Percentiles rank a stretch among this genome's conserved stretches.
phyloP scores from a whole-genome alignment of 1,284 basidiomycete genomes.

The Tilletia setariae region DNA sequence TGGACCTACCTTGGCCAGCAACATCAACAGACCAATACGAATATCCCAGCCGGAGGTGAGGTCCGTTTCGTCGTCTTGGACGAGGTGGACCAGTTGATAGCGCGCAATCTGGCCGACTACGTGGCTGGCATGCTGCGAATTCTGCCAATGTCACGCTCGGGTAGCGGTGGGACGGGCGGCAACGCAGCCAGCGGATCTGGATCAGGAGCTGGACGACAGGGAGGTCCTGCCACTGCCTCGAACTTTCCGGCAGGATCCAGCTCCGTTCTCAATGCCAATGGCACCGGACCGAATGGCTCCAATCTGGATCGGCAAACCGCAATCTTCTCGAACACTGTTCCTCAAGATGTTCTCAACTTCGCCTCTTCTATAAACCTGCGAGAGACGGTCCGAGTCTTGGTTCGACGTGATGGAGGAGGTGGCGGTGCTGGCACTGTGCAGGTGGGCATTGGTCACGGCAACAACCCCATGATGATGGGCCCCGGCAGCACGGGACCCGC shows the following conservation, averaged over 20 bases:
- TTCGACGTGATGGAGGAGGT: conserved; percentile 75
- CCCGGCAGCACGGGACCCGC: conserved; percentile 4
- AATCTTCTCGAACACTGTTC: conserved; percentile 89
- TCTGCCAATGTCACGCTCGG: conserved; percentile 67
- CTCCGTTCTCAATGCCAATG: conserved; percentile 55
- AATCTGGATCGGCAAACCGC: conserved; percentile 84
- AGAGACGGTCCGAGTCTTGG: conserved; percentile 91
- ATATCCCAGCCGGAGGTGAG: conserved; percentile 59
- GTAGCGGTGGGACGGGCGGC: not conserved
- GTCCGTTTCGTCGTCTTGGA: conserved; percentile 89
- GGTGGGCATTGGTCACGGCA: not conserved
- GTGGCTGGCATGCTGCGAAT: conserved; percentile 87
- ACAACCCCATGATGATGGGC: not conserved
- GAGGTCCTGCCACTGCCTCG: conserved; percentile 55
- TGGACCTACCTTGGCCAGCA: conserved; percentile 70
- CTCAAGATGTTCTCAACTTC: conserved; percentile 87
- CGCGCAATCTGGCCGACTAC: conserved; percentile 89
- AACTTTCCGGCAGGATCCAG: conserved; percentile 58
- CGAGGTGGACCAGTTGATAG: conserved; percentile 95
- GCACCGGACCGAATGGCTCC: conserved; percentile 25
- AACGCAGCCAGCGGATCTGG: not conserved
- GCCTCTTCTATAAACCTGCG: conserved; percentile 80
- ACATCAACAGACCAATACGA: conserved; percentile 43
- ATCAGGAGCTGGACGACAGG: conserved; percentile 12
- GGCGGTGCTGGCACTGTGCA: not conserved